phyloP scores from a whole-genome alignment of 495 filamentous ascomycete genomes.

The Stereocaulon alpinum region DNA sequence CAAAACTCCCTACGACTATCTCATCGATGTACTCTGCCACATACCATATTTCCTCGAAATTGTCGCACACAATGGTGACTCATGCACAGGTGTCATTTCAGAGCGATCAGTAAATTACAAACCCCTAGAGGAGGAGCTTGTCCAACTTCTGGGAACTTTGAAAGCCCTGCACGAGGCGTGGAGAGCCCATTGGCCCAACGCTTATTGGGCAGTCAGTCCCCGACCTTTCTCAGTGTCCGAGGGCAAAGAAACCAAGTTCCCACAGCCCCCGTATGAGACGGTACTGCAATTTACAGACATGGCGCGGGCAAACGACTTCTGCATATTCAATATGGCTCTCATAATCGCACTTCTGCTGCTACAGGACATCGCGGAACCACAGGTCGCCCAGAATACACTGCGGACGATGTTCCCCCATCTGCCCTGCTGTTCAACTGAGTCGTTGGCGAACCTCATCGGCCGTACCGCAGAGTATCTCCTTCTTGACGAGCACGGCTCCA shows the following conservation, averaged over 20 bases:
- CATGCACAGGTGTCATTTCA: not conserved
- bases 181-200: not conserved
- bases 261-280: conserved; percentile 1
- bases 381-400: not conserved
- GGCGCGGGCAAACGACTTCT: not conserved
- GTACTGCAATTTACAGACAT: not conserved
- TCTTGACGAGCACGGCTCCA: conserved; percentile 2
- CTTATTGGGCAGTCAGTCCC: not conserved
- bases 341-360: conserved; percentile 2
- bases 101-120: not conserved
- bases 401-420: not conserved
- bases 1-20: not conserved
- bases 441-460: not conserved
- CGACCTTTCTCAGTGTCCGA: not conserved
- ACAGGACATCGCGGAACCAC: not conserved
- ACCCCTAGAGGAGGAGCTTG: not conserved
- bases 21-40: conserved; percentile 5
- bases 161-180: not conserved
- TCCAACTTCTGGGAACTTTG: not conserved
- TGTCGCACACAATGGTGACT: not conserved
- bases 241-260: not conserved
- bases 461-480: conserved; percentile 6
- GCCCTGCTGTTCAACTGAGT: not conserved
- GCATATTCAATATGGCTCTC: not conserved
- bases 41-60: conserved; percentile 1